Percentiles rank a stretch among this genome's conserved stretches.
These are phyloP conservation scores for Cucurbita argyrosperma DNA, from an alignment of 306 rosid species.

Conservation along the genomic window DNA sequence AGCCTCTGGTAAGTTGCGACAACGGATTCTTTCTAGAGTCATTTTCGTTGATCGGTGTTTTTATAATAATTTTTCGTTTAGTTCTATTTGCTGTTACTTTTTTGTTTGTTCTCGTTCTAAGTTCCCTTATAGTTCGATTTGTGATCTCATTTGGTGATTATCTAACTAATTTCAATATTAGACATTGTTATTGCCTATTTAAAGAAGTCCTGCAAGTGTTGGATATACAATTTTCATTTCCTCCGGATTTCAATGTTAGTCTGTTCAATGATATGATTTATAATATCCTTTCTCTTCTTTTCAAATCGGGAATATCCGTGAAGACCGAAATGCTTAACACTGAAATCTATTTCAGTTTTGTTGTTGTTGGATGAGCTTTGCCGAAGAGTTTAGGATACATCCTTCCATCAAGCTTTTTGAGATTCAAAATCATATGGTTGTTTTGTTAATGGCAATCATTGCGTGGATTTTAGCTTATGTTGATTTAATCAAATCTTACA, in stretches of 20 bases:
- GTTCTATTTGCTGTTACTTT: neutral
- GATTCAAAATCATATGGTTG: neutral
- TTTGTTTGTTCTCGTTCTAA: neutral
- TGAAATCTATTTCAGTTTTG: neutral
- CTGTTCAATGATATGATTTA: neutral
- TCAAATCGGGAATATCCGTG: neutral
- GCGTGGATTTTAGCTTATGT: neutral
- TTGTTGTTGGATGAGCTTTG: neutral
- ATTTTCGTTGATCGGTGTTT: neutral
- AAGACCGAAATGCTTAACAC: neutral
- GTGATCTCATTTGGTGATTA: neutral
- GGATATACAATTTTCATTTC: neutral
- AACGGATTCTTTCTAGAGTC: neutral
- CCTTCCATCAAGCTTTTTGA: neutral
- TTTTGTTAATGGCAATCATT: neutral
- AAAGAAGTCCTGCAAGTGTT: neutral
- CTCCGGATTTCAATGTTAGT: neutral
- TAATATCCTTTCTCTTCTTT: neutral
- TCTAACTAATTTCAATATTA: neutral
- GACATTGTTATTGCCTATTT: neutral
- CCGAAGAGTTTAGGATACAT: neutral
- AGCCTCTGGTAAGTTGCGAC: neutral
- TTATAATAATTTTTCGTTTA: neutral
- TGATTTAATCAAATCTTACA: neutral
- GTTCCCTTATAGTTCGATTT: neutral